A percentile compares a stretch with the other conserved stretches of the same genome.
These are phyloP conservation scores for Dictyostelium brefeldianum DNA, from an alignment of 78 protist genomes.

Conservation along the genomic window DNA sequence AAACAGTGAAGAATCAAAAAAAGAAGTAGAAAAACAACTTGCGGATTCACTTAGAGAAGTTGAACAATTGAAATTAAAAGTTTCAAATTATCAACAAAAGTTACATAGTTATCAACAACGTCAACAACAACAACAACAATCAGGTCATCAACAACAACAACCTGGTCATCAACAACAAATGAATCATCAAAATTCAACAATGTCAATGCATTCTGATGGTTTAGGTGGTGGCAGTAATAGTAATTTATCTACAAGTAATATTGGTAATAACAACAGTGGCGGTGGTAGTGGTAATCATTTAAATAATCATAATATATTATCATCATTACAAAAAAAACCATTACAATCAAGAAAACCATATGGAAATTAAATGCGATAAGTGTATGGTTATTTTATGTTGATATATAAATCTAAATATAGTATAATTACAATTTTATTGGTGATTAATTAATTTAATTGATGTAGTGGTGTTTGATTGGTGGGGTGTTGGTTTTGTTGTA, in stretches of 20 bases:
- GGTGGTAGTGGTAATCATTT: background rate
- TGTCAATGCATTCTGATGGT: too few relatives aligned
- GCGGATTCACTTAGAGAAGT: background rate
- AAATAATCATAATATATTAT: background rate
- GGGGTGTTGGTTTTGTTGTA: too few relatives aligned
- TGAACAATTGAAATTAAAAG: background rate
- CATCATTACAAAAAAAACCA: background rate
- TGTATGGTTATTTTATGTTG: background rate
- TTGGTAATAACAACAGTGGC: background rate
- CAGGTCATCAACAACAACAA: background rate
- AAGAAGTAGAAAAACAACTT: slow-evolving; percentile 4
- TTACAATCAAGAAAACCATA: background rate
- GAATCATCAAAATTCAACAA: background rate
- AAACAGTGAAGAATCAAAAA: background rate
- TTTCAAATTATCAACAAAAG: slow-evolving; percentile 1
- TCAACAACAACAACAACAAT: background rate
- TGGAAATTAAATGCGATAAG: background rate
- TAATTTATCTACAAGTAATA: too few relatives aligned
- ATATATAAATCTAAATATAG: background rate
- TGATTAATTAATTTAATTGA: too few relatives aligned
- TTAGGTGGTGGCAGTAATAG: too few relatives aligned
- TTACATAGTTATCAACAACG: background rate
- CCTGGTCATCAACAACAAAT: background rate
- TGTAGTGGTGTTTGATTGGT: too few relatives aligned
- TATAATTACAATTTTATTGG: slow-evolving; percentile 7